Percentiles rank a stretch among this genome's conserved stretches.
phyloP scores from a whole-genome alignment of 805 yeast genomes.

The Candida schatavii region DNA sequence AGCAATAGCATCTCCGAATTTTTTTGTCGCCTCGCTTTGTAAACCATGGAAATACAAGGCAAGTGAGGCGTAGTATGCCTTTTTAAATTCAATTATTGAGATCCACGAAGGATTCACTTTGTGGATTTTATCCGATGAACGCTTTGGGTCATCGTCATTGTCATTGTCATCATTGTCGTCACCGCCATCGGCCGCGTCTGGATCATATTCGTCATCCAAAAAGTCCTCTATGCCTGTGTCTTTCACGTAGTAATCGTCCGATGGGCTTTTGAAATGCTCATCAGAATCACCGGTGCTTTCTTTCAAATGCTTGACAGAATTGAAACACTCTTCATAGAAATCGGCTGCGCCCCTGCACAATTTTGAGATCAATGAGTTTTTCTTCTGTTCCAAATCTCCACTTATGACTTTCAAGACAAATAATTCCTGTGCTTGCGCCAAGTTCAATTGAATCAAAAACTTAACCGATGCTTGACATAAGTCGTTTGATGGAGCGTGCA shows the following conservation, averaged over 20 bases:
- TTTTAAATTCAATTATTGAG: slow-evolving; percentile 49
- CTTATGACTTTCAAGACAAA: slow-evolving; percentile 63
- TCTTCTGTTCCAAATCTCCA: slow-evolving; percentile 47
- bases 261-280: slow-evolving; percentile 25
- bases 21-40: slow-evolving; percentile 49
- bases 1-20: slow-evolving; percentile 78
- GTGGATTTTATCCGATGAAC: slow-evolving; percentile 22
- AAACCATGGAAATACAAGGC: slow-evolving; percentile 60
- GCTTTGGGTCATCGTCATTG: slow-evolving; percentile 8
- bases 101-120: slow-evolving; percentile 47
- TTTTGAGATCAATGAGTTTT: slow-evolving; percentile 71
- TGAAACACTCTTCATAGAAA: slow-evolving; percentile 52
- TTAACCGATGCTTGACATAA: slow-evolving; percentile 64
- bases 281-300: slow-evolving; percentile 23
- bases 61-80: slow-evolving; percentile 54
- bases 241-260: slow-evolving; percentile 25
- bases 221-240: slow-evolving; percentile 6
- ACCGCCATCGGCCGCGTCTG: slow-evolving; percentile 24
- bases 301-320: slow-evolving; percentile 32
- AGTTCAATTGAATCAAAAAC: slow-evolving; percentile 60
- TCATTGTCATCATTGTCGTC: slow-evolving; percentile 12
- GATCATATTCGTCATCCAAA: slow-evolving; percentile 18
- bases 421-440: slow-evolving; percentile 88
- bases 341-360: slow-evolving; percentile 62
- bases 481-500: slow-evolving; percentile 86